Evolutionary conservation across 331 rosid species (phyloP).

Genomic region (Dryas integrifolia): DNA sequence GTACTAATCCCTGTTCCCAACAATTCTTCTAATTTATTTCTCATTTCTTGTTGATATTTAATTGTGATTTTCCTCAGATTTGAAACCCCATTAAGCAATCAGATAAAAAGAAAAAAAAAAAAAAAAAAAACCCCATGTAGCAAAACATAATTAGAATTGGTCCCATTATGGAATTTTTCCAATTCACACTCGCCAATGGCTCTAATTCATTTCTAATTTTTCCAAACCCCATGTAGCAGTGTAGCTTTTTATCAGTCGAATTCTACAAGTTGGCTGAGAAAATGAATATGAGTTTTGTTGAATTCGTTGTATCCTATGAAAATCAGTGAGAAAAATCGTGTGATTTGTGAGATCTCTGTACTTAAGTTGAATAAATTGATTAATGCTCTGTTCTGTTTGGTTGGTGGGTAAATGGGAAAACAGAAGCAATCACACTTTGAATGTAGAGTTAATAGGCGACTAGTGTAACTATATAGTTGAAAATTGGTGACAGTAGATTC

Average conservation of each 20-base stretch:
- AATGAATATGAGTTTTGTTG: slow-evolving; percentile 13
- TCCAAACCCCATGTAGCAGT: neutral
- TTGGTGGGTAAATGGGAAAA: slow-evolving; percentile 26
- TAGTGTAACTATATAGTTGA: too few species aligned
- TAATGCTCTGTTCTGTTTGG: slow-evolving; percentile 15
- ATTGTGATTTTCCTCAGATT: slow-evolving; percentile 28
- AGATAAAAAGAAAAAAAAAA: too few species aligned
- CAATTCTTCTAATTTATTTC: slow-evolving; percentile 13
- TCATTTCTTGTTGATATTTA: slow-evolving; percentile 8
- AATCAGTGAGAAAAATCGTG: slow-evolving; percentile 5
- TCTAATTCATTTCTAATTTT: neutral
- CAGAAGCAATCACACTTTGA: neutral
- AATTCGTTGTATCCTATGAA: slow-evolving; percentile 15
- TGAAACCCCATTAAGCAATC: neutral
- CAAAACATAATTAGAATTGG: neutral
- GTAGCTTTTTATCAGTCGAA: slow-evolving; percentile 27
- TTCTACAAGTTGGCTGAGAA: slow-evolving; percentile 8
- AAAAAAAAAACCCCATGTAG: too few species aligned
- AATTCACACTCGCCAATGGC: too few species aligned
- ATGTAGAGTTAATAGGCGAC: neutral
- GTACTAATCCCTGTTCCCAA: slow-evolving; percentile 30
- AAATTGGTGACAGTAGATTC: too few species aligned
- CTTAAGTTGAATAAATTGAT: slow-evolving; percentile 13
- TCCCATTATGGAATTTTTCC: too few species aligned
- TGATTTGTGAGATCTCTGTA: slow-evolving; percentile 27